phyloP scores from a whole-genome alignment of 345 rosid genomes.

The Boechera divaricarpa region DNA sequence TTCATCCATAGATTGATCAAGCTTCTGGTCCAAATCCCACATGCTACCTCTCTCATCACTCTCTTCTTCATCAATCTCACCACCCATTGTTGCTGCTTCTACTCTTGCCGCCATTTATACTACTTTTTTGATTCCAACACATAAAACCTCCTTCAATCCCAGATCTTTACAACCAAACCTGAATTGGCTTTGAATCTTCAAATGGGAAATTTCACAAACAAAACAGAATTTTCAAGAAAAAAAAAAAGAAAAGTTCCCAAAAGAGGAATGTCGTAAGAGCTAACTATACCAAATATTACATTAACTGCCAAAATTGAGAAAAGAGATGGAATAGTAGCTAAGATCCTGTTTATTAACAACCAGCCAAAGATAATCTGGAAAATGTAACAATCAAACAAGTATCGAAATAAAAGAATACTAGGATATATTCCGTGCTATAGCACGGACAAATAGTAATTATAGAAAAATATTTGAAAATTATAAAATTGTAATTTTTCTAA shows the following conservation, averaged over 20 bases:
- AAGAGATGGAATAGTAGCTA: not conserved
- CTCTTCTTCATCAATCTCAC: constrained; percentile 68
- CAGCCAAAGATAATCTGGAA: constrained; percentile 31
- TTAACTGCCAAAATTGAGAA: constrained; percentile 9
- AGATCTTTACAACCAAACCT: constrained; percentile 30
- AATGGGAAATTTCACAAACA: not conserved
- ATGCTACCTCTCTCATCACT: constrained; percentile 66
- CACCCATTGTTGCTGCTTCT: constrained; percentile 39
- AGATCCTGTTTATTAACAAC: constrained; percentile 9
- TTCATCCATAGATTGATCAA: constrained; percentile 98
- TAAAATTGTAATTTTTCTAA: too few relatives aligned
- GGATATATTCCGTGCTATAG: too few relatives aligned
- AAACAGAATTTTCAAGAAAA: not conserved
- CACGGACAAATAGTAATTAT: too few relatives aligned
- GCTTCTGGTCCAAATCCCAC: constrained; percentile 95
- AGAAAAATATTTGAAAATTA: too few relatives aligned
- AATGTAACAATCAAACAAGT: constrained; percentile 34
- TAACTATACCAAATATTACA: constrained; percentile 5
- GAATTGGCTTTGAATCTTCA: constrained; percentile 18
- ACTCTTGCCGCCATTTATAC: constrained; percentile 56
- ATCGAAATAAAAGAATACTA: constrained; percentile 16
- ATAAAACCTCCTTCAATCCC: not conserved
- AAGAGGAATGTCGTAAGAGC: constrained; percentile 41
- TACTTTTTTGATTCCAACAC: not conserved
- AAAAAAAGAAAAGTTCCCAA: not conserved